phyloP scores from a whole-genome alignment of 495 filamentous ascomycete species.

The Cudoniella acicularis region DNA sequence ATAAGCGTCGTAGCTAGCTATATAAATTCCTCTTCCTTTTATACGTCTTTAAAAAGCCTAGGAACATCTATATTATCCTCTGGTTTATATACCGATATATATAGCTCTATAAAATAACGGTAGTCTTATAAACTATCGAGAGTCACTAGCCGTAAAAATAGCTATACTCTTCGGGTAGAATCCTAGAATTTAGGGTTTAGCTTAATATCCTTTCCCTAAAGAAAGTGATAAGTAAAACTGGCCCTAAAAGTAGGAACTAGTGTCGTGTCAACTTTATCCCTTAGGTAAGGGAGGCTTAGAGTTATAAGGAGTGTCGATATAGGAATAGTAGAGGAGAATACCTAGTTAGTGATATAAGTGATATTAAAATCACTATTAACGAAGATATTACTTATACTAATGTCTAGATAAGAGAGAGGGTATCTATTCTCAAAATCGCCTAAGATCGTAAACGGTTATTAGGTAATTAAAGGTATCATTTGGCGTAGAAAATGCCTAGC shows the following conservation, averaged over 20 bases:
- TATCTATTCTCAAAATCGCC: conserved; percentile 16
- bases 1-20: conserved; percentile 9
- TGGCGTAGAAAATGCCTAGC: conserved; percentile 29
- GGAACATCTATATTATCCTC: conserved; percentile 13
- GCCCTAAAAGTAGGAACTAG: background rate
- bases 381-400: conserved; percentile 27
- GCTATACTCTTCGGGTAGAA: conserved; percentile 5
- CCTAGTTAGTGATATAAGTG: conserved; percentile 17
- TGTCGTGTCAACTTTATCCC: conserved; percentile 4
- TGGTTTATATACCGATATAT: conserved; percentile 15
- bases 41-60: conserved; percentile 11
- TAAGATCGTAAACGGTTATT: too few relatives aligned
- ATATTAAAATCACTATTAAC: background rate
- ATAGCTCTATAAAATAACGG: conserved; percentile 16
- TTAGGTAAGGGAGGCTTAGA: background rate
- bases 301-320: background rate
- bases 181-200: background rate
- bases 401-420: conserved; percentile 13
- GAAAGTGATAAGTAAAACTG: background rate
- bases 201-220: background rate
- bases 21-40: conserved; percentile 11
- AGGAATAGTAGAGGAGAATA: conserved; percentile 8
- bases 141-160: conserved; percentile 13
- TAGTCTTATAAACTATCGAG: conserved; percentile 14
- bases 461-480: conserved; percentile 20